A percentile compares a stretch with the other conserved stretches of the same genome.
Conservation (phyloP, 345 rosid genomes). For the Ceriops tagal region DNA sequence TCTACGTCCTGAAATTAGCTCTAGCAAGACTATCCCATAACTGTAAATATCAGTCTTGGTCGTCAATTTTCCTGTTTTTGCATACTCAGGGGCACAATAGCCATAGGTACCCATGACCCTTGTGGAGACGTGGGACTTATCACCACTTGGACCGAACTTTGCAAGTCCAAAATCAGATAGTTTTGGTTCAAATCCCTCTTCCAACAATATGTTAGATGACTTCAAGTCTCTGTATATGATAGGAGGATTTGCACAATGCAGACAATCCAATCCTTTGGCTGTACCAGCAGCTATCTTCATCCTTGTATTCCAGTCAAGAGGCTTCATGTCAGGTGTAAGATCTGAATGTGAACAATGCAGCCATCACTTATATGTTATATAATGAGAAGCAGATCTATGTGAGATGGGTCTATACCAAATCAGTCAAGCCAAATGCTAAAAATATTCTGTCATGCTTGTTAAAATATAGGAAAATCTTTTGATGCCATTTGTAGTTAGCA, state of each 20-base stretch:
- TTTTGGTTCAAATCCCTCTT: slow-evolving; percentile 43
- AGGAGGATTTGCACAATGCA: slow-evolving; percentile 53
- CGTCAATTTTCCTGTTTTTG: slow-evolving; percentile 47
- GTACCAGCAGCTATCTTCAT: slow-evolving; percentile 57
- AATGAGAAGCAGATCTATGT: no score
- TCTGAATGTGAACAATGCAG: slow-evolving; percentile 23
- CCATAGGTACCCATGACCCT: slow-evolving; percentile 72
- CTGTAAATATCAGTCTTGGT: slow-evolving; percentile 63
- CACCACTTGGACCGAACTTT: slow-evolving; percentile 58
- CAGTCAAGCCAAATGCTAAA: no score
- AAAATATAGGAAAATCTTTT: no score
- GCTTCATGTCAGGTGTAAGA: slow-evolving; percentile 29
- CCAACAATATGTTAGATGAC: slow-evolving; percentile 55
- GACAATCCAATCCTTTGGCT: slow-evolving; percentile 56
- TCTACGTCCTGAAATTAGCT: slow-evolving; percentile 59
- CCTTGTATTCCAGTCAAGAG: slow-evolving; percentile 61
- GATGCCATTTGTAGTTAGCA: no score
- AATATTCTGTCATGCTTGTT: no score
- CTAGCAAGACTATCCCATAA: slow-evolving; percentile 65
- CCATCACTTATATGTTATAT: not conserved
- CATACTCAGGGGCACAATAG: slow-evolving; percentile 78
- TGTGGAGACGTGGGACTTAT: slow-evolving; percentile 58
- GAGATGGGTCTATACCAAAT: no score
- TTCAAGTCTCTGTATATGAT: slow-evolving; percentile 69
- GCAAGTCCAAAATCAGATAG: slow-evolving; percentile 81